Conservation (phyloP, 768 basidiomycete species). For the Calvatia gigantea region DNA sequence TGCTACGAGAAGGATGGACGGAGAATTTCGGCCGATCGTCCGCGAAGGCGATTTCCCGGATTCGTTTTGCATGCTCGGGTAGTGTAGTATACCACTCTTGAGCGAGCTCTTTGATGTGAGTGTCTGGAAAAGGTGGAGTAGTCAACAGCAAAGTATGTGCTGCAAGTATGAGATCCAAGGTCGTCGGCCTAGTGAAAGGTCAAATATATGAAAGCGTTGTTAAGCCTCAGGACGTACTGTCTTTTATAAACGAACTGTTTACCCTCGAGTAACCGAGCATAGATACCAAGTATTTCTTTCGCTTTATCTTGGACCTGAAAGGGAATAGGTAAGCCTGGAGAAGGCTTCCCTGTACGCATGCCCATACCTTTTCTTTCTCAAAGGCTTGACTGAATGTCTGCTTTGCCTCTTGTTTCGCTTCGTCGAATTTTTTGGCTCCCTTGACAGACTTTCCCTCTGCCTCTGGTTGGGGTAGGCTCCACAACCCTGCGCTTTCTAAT, state of each 20-base stretch:
- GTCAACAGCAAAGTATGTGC: conserved; percentile 63
- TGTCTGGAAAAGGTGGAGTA: conserved; percentile 59
- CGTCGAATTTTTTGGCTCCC: conserved; percentile 23
- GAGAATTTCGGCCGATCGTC: conserved; percentile 17
- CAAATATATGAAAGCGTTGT: conserved; percentile 4
- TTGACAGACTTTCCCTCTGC: conserved; percentile 43
- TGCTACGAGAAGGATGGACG: not conserved
- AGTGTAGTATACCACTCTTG: conserved; percentile 54
- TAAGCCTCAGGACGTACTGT: conserved; percentile 29
- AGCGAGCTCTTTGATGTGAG: conserved; percentile 52
- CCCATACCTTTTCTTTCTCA: conserved; percentile 57
- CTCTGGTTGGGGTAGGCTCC: conserved; percentile 36
- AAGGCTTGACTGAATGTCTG: conserved; percentile 51
- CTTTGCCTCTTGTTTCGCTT: conserved; percentile 29
- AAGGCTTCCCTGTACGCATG: not conserved
- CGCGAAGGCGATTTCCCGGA: conserved; percentile 31
- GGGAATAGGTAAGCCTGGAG: not conserved
- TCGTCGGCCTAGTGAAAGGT: conserved; percentile 44
- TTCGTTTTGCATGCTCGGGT: conserved; percentile 51
- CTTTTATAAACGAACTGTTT: conserved; percentile 50
- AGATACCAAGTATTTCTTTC: conserved; percentile 51
- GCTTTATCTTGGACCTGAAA: conserved; percentile 58
- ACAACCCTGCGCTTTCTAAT: conserved; percentile 61
- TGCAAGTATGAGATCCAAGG: conserved; percentile 63
- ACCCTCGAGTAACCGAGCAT: conserved; percentile 49